Conservation (phyloP, 1,284 basidiomycete genomes). For the Singerocomus rubriflavus region DNA sequence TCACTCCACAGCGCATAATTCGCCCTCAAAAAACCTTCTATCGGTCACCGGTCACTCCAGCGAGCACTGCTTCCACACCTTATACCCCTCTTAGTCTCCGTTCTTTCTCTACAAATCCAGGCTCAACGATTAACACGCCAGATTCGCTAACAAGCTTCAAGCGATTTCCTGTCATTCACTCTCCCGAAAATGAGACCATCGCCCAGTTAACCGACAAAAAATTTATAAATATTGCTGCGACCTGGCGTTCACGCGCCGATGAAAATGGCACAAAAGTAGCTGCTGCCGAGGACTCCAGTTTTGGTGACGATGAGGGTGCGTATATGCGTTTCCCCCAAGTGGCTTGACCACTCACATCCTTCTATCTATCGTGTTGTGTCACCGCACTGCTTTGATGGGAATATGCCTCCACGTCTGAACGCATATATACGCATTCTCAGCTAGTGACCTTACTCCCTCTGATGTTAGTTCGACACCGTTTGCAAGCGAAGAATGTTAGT, state of each 20-base stretch:
- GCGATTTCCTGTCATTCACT: slow-evolving; percentile 36
- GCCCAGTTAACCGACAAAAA: slow-evolving; percentile 37
- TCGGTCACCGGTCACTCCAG: slow-evolving; percentile 44
- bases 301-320: slow-evolving; percentile 51
- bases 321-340: slow-evolving; percentile 33
- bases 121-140: slow-evolving; percentile 57
- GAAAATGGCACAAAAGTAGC: slow-evolving; percentile 70
- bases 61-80: slow-evolving; percentile 46
- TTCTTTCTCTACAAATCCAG: slow-evolving; percentile 52
- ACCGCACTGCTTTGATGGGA: slow-evolving; percentile 1
- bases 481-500: slow-evolving; percentile 45
- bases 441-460: slow-evolving; percentile 44
- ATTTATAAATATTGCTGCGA: slow-evolving; percentile 60
- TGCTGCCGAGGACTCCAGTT: slow-evolving; percentile 47
- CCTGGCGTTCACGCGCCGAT: slow-evolving; percentile 69
- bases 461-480: slow-evolving; percentile 43
- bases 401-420: slow-evolving; percentile 1
- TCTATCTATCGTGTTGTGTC: slow-evolving; percentile 1
- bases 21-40: slow-evolving; percentile 37
- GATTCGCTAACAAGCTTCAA: slow-evolving; percentile 37
- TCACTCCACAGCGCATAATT: slow-evolving; percentile 46
- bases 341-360: slow-evolving; percentile 19
- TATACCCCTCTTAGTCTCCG: slow-evolving; percentile 66
- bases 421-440: slow-evolving; percentile 41
- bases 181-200: slow-evolving; percentile 19